Conservation (phyloP, 2,329 filamentous ascomycete species). For the Fusarium veterinarium region DNA sequence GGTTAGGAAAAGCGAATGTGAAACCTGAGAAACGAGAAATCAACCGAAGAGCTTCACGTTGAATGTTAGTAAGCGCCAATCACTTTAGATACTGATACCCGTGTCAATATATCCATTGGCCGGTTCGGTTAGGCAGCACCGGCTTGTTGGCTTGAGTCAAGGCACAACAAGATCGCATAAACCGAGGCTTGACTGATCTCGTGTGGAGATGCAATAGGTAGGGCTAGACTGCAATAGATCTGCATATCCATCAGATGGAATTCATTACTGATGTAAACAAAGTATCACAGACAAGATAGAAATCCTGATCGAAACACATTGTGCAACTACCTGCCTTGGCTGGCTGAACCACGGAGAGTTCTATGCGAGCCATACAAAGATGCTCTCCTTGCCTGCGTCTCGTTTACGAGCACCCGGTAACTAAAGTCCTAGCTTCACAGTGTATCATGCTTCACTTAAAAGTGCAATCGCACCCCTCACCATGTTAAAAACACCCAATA, state of each 20-base stretch:
- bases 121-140: constrained; percentile 6
- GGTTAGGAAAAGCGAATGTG: constrained; percentile 1
- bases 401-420: background rate
- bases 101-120: constrained; percentile 12
- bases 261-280: background rate
- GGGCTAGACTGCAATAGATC: background rate
- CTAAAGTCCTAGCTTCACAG: constrained; percentile 3
- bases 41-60: background rate
- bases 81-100: background rate
- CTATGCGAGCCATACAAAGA: background rate
- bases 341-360: background rate
- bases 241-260: background rate
- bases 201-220: background rate
- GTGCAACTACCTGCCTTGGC: background rate
- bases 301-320: background rate
- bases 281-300: background rate
- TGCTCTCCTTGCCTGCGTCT: background rate
- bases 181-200: background rate
- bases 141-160: background rate
- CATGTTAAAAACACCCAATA: background rate
- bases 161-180: background rate
- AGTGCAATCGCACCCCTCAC: constrained; percentile 9
- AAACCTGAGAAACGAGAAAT: background rate
- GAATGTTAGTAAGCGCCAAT: background rate
- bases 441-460: background rate